Evolutionary conservation across 805 yeast species (phyloP), one percentile per base, ranked within the genome.

Genomic region (Tetrapisispora fleetii): DNA sequence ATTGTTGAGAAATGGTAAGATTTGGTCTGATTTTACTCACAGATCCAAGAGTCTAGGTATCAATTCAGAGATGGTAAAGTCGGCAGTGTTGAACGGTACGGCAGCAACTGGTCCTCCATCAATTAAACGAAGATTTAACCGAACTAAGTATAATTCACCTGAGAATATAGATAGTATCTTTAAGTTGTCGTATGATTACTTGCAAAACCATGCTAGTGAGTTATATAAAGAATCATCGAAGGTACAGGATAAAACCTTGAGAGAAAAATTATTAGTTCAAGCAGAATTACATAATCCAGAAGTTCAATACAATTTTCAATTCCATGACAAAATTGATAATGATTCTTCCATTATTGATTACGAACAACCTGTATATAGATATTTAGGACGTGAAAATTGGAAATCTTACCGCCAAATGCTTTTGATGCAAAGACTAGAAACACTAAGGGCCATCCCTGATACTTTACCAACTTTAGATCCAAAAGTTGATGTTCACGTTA

Each of bases 381-480:
- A 78, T 45, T 70, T 79, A 54, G 77, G 85, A 50, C 70, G 78
- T 57, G 69, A 81, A 52, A 77, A 82, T 54, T 91, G 97, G 97
- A 77, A 80, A 62, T 57, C 63, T 5, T 73, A 81, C 53, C 81
- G 78, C 40, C 78, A 79, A 66, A 84, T 88, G 86, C 62, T 87
- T 46, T 71, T 83, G 47, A 87, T 93, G 93, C 97, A 93, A 70
- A 80, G 98, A 71, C 68, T 93, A 47, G 99, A 93, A 69, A 80
- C 84, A 49, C 70, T 88, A 56, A 77, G 76, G 40, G 87, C 87
- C 40, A 85, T 93, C 50, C 99, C 99, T 16, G 99, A 93, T 63
- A 90, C 98, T 3, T 63, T 93, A 65, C 93, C 97, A 27, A 89
- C 97, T 2, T 67, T 93, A 49, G 81, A 77, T 10, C 98, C 98